Conservation (phyloP, 306 rosid genomes). For the Lithocarpus polystachyus region DNA sequence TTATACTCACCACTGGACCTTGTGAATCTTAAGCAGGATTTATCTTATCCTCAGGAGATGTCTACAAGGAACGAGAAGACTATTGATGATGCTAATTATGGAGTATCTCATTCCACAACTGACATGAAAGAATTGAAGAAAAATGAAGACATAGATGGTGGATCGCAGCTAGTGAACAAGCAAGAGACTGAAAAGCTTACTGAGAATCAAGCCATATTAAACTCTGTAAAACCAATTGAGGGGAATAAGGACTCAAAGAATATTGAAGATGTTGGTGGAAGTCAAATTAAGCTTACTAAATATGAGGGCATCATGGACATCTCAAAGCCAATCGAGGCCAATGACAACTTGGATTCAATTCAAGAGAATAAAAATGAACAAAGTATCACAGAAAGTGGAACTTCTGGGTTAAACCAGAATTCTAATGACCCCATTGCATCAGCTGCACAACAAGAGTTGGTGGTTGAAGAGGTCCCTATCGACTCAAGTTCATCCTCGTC, state of each 20-base stretch:
- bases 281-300: slow-evolving; percentile 9
- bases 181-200: slow-evolving; percentile 12
- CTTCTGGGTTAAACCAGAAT: background rate
- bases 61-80: slow-evolving; percentile 17
- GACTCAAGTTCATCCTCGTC: slow-evolving; percentile 41
- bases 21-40: slow-evolving; percentile 31
- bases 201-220: background rate
- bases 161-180: slow-evolving; percentile 7
- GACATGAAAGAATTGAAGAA: slow-evolving; percentile 25
- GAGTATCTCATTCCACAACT: slow-evolving; percentile 1
- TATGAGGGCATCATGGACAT: background rate
- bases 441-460: slow-evolving; percentile 27
- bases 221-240: slow-evolving; percentile 1
- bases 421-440: slow-evolving; percentile 13
- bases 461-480: slow-evolving; percentile 23
- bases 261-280: slow-evolving; percentile 11
- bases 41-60: slow-evolving; percentile 12
- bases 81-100: slow-evolving; percentile 9
- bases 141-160: slow-evolving; percentile 20
- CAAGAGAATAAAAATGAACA: slow-evolving; percentile 10
- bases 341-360: slow-evolving; percentile 3
- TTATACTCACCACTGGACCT: background rate
- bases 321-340: slow-evolving; percentile 6
- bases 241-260: slow-evolving; percentile 3
- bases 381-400: slow-evolving; percentile 7